Percentiles rank a stretch among this genome's conserved stretches.
Evolutionary conservation across 1,284 basidiomycete genomes (phyloP).

Genomic region (Cerioporus squamosus): DNA sequence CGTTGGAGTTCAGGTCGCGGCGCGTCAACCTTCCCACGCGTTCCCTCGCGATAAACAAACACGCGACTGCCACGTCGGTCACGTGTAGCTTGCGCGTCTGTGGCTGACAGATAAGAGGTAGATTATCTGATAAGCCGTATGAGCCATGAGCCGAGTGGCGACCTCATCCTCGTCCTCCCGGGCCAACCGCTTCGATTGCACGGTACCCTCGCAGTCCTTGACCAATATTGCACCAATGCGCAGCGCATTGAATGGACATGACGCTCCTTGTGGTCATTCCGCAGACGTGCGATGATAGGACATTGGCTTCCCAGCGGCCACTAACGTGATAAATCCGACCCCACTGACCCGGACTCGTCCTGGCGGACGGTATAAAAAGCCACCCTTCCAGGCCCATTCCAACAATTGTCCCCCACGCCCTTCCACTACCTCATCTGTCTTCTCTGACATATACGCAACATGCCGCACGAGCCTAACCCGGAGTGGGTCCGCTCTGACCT

Average conservation of each 20-base stretch:
- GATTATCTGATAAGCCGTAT: constrained; percentile 13
- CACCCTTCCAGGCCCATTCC: too few species aligned
- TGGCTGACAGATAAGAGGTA: background rate
- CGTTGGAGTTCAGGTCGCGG: constrained; percentile 29
- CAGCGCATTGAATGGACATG: background rate
- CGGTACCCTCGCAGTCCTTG: too few species aligned
- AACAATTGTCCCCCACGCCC: too few species aligned
- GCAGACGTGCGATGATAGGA: background rate
- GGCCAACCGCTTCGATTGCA: too few species aligned
- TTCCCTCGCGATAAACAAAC: constrained; percentile 23
- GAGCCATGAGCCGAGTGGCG: too few species aligned
- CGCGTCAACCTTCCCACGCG: constrained; percentile 31
- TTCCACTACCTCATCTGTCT: background rate
- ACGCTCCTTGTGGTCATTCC: background rate
- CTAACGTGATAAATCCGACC: background rate
- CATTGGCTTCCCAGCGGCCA: too few species aligned
- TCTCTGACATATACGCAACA: background rate
- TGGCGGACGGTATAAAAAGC: background rate
- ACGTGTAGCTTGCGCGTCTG: constrained; percentile 10
- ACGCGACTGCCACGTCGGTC: constrained; percentile 14
- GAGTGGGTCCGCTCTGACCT: constrained; percentile 56
- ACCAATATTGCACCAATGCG: too few species aligned
- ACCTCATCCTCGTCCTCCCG: too few species aligned
- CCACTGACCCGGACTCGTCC: background rate
- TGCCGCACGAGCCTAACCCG: constrained; percentile 25